Evolutionary conservation across 257 asterid genomes (phyloP), one percentile per base, ranked within the genome.

Genomic region (Rhazya stricta): DNA sequence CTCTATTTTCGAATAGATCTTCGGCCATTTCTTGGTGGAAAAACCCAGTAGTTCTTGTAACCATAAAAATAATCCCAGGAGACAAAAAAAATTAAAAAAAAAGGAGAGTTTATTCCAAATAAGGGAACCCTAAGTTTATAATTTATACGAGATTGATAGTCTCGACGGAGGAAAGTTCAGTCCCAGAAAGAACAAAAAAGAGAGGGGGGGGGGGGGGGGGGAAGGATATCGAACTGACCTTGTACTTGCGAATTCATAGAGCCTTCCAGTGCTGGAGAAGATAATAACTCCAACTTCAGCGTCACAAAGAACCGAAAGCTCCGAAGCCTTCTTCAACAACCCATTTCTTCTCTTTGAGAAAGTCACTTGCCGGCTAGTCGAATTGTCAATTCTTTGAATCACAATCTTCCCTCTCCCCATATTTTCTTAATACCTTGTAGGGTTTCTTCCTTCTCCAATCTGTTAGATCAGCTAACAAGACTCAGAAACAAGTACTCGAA

Each of bases 391-490:
- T 86, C 89, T 74, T 0, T 85, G 83, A 50, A 89, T 89, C 67
- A 77, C 86, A 46, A 87, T 84, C 81, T 87, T 89, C n/a, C 91
- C 90, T 84, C 89, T 85, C 72, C 94, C 94, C 94, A 89, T 89
- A 6, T 57, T 34, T 43, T 50, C 62, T 37, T 50, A 8, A 79
- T 43, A 63, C 67, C 9, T 18, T 16, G 34, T 57, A 57, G 63
- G 63, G 63, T 57, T 57, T 27, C 25, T 27, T 27, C 1, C 32
- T 5, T 16, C 9, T 3, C 63, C 48, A 18, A 37, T 51, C 39
- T 71, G 58, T 21, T n/a, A 56, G 42, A 54, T 54, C 11, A 6
- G 23, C 1, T 29, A 43, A n/a, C 43, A 11, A 48, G 34, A 16
- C 42, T 51, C 43, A 39, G 5, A 51, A 25, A 4, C 16, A 56